phyloP scores from a whole-genome alignment of 2,329 filamentous ascomycete species.

The Rutstroemia sp. region DNA sequence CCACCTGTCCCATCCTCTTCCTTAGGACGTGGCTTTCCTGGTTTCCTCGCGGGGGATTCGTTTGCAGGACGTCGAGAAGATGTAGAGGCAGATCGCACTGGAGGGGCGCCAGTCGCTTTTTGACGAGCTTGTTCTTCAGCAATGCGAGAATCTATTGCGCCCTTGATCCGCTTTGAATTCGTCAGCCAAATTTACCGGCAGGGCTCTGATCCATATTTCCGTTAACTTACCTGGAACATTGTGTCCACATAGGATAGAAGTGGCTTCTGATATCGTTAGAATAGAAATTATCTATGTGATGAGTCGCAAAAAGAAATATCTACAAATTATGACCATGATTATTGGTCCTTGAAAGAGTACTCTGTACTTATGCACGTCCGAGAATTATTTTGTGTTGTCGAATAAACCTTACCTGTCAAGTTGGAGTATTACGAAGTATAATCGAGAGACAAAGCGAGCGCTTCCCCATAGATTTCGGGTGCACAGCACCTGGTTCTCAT shows the following conservation, averaged over 20 bases:
- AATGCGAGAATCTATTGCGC: slow-evolving; percentile 78
- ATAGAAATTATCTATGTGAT: slow-evolving; percentile 10
- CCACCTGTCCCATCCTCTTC: slow-evolving; percentile 21
- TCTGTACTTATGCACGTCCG: not conserved
- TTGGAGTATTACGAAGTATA: not conserved
- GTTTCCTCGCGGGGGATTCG: slow-evolving; percentile 23
- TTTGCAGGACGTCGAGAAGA: slow-evolving; percentile 19
- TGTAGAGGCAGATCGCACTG: slow-evolving; percentile 37
- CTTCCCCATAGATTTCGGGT: not conserved
- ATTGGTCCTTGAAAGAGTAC: not conserved
- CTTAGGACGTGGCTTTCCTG: slow-evolving; percentile 22
- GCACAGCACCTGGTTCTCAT: too few relatives aligned
- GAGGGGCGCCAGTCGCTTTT: slow-evolving; percentile 33
- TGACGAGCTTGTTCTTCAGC: slow-evolving; percentile 81
- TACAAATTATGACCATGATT: not conserved
- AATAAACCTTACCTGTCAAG: not conserved
- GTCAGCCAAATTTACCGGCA: slow-evolving; percentile 2
- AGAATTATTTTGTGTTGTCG: not conserved
- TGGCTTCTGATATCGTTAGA: not conserved
- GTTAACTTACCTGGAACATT: slow-evolving; percentile 29
- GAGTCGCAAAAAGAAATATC: not conserved
- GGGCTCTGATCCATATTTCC: slow-evolving; percentile 4
- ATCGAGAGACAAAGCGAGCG: not conserved
- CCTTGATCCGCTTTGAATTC: slow-evolving; percentile 62
- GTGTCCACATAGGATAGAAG: slow-evolving; percentile 18